Conservation (phyloP, 495 filamentous ascomycete species). For the Clavariopsis aquatica region DNA sequence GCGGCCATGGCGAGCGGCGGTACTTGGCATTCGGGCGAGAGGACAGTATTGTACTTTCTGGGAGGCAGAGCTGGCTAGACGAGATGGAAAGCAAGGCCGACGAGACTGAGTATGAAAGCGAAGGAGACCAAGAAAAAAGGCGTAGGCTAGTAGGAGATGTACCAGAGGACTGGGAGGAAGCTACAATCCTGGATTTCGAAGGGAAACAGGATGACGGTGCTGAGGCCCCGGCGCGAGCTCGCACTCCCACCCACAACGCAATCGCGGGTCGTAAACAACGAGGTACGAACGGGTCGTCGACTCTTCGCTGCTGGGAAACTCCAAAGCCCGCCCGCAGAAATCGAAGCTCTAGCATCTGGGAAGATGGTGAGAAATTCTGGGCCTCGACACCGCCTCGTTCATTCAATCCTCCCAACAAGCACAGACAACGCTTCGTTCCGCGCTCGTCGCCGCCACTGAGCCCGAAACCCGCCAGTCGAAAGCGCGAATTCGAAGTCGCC, state of each 20-base stretch:
- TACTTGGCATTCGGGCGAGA: constrained; percentile 41
- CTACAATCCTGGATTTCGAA: constrained; percentile 22
- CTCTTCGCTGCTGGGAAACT: background rate
- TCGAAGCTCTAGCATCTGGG: constrained; percentile 32
- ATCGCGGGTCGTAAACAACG: background rate
- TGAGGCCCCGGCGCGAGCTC: background rate
- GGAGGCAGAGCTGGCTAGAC: constrained; percentile 31
- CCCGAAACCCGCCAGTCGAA: background rate
- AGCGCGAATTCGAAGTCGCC: constrained; percentile 28
- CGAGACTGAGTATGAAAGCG: background rate
- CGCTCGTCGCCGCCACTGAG: constrained; percentile 9
- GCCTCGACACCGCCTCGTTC: constrained; percentile 23
- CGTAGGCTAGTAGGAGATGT: constrained; percentile 10
- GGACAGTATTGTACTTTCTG: constrained; percentile 40
- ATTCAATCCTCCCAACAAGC: constrained; percentile 19
- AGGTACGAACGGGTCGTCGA: background rate
- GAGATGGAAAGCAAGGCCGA: constrained; percentile 10
- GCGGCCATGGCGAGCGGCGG: constrained; percentile 30
- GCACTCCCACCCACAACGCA: background rate
- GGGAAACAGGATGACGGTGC: background rate
- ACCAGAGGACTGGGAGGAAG: constrained; percentile 29
- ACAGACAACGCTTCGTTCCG: constrained; percentile 8
- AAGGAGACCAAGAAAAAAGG: constrained; percentile 12
- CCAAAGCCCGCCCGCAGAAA: background rate
- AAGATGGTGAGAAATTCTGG: constrained; percentile 37